phyloP scores from a whole-genome alignment of 176 grass and related monocot genomes.

The Bonia amplexicaulis region DNA sequence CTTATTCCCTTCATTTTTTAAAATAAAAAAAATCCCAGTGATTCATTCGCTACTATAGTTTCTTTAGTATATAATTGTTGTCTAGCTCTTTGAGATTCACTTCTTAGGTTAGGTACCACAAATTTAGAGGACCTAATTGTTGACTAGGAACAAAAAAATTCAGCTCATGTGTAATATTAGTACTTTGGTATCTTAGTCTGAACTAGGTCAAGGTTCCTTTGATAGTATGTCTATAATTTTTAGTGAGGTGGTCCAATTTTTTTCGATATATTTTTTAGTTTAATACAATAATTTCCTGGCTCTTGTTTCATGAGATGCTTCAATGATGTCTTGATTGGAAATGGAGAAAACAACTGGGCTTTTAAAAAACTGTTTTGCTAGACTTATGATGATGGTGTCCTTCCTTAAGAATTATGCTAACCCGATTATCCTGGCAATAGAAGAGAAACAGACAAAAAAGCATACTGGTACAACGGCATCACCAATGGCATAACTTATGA shows the following conservation, averaged over 20 bases:
- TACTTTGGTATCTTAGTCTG: constrained; percentile 6
- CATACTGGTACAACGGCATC: constrained; percentile 14
- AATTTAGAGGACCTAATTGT: not conserved
- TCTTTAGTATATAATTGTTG: not conserved
- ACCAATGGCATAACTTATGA: constrained; percentile 22
- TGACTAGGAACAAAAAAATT: not conserved
- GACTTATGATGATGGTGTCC: not conserved
- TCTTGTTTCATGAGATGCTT: constrained; percentile 27
- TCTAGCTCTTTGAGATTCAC: constrained; percentile 16
- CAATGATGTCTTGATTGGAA: constrained; percentile 17
- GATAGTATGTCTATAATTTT: not conserved
- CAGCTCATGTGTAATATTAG: not conserved
- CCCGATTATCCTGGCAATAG: constrained; percentile 18
- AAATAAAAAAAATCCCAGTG: not conserved
- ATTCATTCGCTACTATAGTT: not conserved
- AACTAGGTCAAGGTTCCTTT: constrained; percentile 15
- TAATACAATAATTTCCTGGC: not conserved
- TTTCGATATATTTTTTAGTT: not conserved
- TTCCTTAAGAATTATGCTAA: constrained; percentile 31
- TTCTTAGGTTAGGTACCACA: not conserved
- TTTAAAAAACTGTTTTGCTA: constrained; percentile 11
- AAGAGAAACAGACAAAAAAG: constrained; percentile 39
- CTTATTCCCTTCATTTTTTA: not conserved
- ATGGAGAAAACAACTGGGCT: constrained; percentile 12
- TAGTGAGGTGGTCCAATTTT: not conserved